These are phyloP conservation scores for Paramyrothecium roridum DNA, from an alignment of 2,329 filamentous ascomycete genomes.

Conservation along the genomic window DNA sequence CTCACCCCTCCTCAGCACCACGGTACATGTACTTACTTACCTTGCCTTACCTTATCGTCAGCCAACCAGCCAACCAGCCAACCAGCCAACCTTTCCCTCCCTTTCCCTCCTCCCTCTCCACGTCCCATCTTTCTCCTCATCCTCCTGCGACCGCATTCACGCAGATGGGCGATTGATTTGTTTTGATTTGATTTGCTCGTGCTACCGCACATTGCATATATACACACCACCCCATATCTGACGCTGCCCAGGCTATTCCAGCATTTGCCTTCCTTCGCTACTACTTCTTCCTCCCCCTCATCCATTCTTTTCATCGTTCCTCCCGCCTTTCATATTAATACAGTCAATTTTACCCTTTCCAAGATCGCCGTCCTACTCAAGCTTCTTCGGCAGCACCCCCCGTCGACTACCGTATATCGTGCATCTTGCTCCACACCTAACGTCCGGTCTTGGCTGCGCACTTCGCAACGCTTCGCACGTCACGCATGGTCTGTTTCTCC, in stretches of 20 bases:
- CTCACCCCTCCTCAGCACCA: too few species aligned
- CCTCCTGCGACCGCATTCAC: too few species aligned
- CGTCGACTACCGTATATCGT: too few species aligned
- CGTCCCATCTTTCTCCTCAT: background rate
- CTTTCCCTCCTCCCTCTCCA: background rate
- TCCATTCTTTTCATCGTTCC: conserved; percentile 6
- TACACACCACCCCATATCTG: background rate
- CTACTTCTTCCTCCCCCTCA: conserved; percentile 4
- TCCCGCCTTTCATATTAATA: background rate
- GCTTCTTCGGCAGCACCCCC: too few species aligned
- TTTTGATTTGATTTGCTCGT: background rate
- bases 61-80: background rate
- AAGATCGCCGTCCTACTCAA: too few species aligned
- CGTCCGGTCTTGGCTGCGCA: too few species aligned
- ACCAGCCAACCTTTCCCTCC: background rate
- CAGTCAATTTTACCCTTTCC: too few species aligned
- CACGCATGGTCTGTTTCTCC: too few species aligned
- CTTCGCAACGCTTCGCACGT: too few species aligned
- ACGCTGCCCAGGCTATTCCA: background rate
- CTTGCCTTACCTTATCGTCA: background rate
- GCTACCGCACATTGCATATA: background rate
- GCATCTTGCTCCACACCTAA: too few species aligned
- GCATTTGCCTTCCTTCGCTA: background rate
- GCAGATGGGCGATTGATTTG: background rate
- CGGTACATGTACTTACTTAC: too few species aligned